Conservation (phyloP, 73 alveolate genomes). For the Tetrahymena malaccensis region DNA sequence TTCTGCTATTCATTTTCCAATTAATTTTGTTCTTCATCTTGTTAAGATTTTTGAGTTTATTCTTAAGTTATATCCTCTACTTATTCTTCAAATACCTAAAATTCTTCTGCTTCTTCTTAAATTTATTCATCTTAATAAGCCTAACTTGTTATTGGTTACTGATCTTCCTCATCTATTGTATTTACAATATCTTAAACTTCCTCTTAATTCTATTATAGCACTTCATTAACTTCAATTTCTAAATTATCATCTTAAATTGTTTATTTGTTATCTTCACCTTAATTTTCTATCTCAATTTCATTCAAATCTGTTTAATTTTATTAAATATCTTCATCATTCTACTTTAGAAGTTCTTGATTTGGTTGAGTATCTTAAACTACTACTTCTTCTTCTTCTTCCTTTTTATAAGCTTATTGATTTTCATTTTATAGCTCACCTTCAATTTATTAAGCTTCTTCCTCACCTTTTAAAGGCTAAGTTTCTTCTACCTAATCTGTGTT, state of each 20-base stretch:
- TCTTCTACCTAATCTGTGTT: background rate
- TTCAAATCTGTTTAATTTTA: background rate
- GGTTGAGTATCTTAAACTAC: background rate
- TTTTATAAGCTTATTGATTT: background rate
- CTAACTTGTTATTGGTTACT: background rate
- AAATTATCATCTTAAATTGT: background rate
- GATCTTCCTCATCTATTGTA: background rate
- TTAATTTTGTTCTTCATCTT: background rate
- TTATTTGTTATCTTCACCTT: background rate
- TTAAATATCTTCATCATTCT: background rate
- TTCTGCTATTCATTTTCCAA: background rate
- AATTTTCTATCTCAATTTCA: background rate
- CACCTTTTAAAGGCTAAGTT: background rate
- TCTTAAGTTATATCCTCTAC: background rate
- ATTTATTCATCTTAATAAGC: background rate
- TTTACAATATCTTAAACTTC: background rate
- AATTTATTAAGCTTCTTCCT: background rate
- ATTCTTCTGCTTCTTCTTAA: background rate
- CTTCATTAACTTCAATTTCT: background rate
- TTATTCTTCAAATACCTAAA: background rate
- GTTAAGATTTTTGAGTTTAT: background rate
- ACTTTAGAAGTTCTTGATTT: background rate
- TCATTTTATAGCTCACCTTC: background rate
- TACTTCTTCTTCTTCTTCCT: background rate
- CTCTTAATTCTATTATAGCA: background rate